Evolutionary conservation across 192 early-diverging fungal genomes (phyloP), one percentile per base, ranked within the genome.

Genomic region (Coemansia biformis): DNA sequence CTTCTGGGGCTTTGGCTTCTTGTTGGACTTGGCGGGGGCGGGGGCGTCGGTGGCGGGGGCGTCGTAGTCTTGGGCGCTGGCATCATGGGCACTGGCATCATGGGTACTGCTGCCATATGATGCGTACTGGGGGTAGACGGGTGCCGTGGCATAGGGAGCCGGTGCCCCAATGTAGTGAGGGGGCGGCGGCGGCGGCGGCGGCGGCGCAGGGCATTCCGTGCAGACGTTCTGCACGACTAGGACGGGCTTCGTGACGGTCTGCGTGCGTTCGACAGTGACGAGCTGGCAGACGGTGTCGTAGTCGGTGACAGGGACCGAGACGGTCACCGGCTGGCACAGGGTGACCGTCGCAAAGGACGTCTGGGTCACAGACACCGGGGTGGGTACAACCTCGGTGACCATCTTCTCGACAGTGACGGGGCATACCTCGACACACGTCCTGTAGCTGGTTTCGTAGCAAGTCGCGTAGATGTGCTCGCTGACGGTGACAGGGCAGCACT

Each of bases 251-350:
- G 68, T 71, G 23, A 64, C 32, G 7, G 68, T 71, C 8, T 47
- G 56, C 1, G 68, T 71, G 36, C 45, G 56, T 10, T 71, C 52
- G 28, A 64, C 61, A 2, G 68, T 71, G 24, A 71, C 68, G 8
- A 71, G 57, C 57, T 71, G 68, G 45, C 60, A 71, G 5, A 71
- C 52, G 5, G 68, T 71, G 32, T 71, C 68, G 17, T 71, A 71
- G 30, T 71, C 68, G 14, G 68, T 71, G 43, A 71, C 40, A 0
- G 56, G 54, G 8, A 45, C 38, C 0, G 68, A 55, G 0, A 63
- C 68, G 10, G 68, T 71, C n/a, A 71, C 51, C 1, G 68, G 60
- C 52, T 64, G 68, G 52, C 68, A 71, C 60, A 71, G 53, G 23
- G 68, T 71, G 29, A 63, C 51, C 0, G 68, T 71, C 43, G 63